phyloP scores from a whole-genome alignment of 2,329 filamentous ascomycete species.

The Cladosporium sp. region DNA sequence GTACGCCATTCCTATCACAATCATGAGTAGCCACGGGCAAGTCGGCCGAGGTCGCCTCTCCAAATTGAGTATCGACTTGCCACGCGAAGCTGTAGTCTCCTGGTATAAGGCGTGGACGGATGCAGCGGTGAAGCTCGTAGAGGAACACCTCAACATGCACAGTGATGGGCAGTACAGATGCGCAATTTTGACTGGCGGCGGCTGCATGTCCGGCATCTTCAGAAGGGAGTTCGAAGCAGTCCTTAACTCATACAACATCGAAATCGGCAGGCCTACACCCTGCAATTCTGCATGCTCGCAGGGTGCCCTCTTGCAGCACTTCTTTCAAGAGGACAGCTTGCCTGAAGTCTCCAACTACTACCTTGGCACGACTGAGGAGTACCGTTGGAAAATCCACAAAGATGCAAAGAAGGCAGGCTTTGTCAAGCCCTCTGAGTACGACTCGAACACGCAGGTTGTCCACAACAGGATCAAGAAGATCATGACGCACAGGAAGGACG shows the following conservation, averaged over 20 bases:
- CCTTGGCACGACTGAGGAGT: background rate
- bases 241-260: background rate
- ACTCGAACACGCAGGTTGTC: background rate
- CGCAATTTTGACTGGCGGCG: background rate
- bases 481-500: too few relatives aligned
- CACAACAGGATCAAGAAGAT: background rate
- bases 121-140: background rate
- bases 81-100: background rate
- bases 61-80: background rate
- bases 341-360: background rate
- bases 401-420: background rate
- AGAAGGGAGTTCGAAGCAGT: background rate
- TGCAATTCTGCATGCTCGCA: background rate
- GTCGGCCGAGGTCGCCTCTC: background rate
- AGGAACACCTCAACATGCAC: background rate
- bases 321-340: background rate
- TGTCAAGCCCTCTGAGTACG: background rate
- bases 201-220: background rate
- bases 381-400: background rate
- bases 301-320: background rate
- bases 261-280: background rate
- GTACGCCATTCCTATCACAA: background rate
- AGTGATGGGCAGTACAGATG: background rate
- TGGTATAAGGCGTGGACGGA: background rate
- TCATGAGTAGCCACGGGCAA: background rate